phyloP scores from a whole-genome alignment of 371 early-diverging fungal genomes.

The Saksenaea oblongispora region DNA sequence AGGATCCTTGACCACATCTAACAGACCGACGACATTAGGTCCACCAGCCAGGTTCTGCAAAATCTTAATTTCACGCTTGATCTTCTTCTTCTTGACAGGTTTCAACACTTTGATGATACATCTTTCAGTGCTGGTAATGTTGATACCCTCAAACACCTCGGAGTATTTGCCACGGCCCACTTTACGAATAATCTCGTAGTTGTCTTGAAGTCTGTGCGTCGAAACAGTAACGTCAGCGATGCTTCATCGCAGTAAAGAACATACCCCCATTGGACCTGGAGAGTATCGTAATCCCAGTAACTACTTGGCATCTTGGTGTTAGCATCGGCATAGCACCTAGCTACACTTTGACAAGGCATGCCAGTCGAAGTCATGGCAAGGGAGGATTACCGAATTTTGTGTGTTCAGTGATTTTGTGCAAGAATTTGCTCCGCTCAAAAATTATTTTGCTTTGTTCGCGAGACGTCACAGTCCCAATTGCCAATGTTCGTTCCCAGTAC shows the following conservation, averaged over 20 bases:
- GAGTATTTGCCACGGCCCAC: slow-evolving; percentile 99
- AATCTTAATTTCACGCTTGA: slow-evolving; percentile 98
- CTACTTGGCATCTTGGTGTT: slow-evolving; percentile 79
- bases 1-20: slow-evolving; percentile 97
- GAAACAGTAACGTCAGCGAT: not conserved
- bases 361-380: slow-evolving; percentile 5
- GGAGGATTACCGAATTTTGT: not conserved
- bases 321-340: slow-evolving; percentile 89
- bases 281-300: slow-evolving; percentile 98
- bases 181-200: slow-evolving; percentile 96
- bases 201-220: slow-evolving; percentile 77
- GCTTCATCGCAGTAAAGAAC: not conserved
- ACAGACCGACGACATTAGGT: slow-evolving; percentile 89
- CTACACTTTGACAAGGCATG: slow-evolving; percentile 54
- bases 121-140: slow-evolving; percentile 71
- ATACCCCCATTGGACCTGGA: slow-evolving; percentile 84
- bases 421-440: too few species aligned
- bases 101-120: slow-evolving; percentile 99
- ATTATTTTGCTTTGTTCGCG: too few species aligned
- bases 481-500: too few species aligned
- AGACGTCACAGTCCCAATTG: too few species aligned
- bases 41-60: slow-evolving; percentile 96
- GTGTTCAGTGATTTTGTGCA: not conserved
- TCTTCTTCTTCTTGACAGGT: slow-evolving; percentile 99
- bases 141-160: slow-evolving; percentile 98